These are phyloP conservation scores for Herpetomonas muscarum DNA, from an alignment of 208 protist species.

Conservation along the genomic window DNA sequence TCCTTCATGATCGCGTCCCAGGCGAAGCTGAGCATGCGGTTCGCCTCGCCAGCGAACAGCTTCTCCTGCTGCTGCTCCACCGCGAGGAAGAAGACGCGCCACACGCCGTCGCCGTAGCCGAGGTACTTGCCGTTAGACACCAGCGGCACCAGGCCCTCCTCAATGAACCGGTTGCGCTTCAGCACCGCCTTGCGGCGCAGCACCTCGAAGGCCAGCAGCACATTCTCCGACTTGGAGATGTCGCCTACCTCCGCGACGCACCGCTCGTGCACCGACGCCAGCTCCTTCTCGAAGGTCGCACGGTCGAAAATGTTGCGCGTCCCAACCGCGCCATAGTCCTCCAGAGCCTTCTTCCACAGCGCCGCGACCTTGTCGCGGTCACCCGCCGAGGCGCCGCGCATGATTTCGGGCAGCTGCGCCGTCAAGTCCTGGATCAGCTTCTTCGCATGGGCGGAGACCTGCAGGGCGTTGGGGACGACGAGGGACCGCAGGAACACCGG, in stretches of 20 bases:
- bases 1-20: conserved; percentile 72
- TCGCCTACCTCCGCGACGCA: conserved; percentile 17
- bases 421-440: conserved; percentile 53
- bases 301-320: conserved; percentile 49
- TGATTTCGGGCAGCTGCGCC: conserved; percentile 34
- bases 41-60: conserved; percentile 23
- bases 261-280: conserved; percentile 26
- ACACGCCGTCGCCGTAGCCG: conserved; percentile 61
- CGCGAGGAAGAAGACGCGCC: conserved; percentile 59
- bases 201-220: conserved; percentile 63
- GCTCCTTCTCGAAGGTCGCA: conserved; percentile 33
- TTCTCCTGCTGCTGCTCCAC: conserved; percentile 37
- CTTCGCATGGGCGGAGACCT: conserved; percentile 57
- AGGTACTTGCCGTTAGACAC: conserved; percentile 45
- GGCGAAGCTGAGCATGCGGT: conserved; percentile 36
- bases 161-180: conserved; percentile 55
- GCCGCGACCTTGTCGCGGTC: conserved; percentile 17
- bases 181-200: conserved; percentile 59
- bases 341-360: conserved; percentile 39
- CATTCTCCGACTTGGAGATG: conserved; percentile 26
- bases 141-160: conserved; percentile 41
- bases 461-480: conserved; percentile 33
- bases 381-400: conserved; percentile 3
- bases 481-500: conserved; percentile 49
- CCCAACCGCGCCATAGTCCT: conserved; percentile 25